Base-by-base conservation (phyloP, 805 yeast species). In the Suhomyces canberraensis region DNA sequence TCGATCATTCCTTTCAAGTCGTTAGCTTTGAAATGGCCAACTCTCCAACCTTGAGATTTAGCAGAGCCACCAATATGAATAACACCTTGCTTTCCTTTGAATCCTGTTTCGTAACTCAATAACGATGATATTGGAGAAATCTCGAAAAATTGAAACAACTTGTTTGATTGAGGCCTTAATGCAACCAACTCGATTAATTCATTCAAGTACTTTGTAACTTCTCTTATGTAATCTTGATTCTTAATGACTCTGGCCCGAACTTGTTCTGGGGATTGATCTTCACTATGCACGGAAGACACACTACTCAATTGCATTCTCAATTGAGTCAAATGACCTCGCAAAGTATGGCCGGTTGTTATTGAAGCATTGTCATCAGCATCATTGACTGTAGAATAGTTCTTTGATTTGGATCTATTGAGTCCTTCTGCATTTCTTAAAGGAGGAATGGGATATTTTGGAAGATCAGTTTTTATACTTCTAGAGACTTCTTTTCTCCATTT, bases 11-110 rank as follows among this genome's bases (percentile, higher is more conserved):
- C 89, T 47, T 78, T 76, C 50, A 88, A 66, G 51, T 87, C 97
- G 43, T 79, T 76, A 6, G 86, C 78, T 43, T 76, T 79, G 60
- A 88, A 78, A 54, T 91, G 97, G 3, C 93, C 85, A 4, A 91
- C 96, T 48, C 95, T 72, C 98, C 98, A 93, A 2, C 98, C 98
- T 56, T 88, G 95, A 0, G 89, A 73, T 44, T 78, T 79, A 0
- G 98, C 91, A 0, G 88, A 79, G 1, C 96, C 82, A 15, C 89
- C 79, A 31, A 90, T 77, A 37, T 84, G 76, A 40, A 91, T 59
- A 34, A 78, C 76, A 2, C 98, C 99, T 60, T 93, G 96, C 50
- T 89, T 93, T 1, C 98, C 95, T 38, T 78, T 79, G 52, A 72
- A 84, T 0, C 86, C 84, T 19, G 78, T 75, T 57, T 93, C 98